Evolutionary conservation across 1,139 yeast genomes (phyloP), one percentile per base, ranked within the genome.

Genomic region (Saccharomycopsis hybrid): DNA sequence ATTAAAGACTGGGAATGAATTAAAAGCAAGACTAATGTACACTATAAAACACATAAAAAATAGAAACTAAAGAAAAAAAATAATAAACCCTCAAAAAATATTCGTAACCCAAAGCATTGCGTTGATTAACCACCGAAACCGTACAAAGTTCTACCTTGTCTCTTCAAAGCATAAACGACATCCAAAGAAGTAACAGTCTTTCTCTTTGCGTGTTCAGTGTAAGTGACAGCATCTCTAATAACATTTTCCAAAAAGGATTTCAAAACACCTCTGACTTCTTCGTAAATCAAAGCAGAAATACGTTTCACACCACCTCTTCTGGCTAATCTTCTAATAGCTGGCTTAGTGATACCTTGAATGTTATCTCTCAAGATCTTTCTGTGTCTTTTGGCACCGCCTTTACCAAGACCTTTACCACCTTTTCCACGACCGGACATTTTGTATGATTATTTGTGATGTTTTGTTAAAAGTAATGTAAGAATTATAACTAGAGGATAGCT

Each of bases 221-320:
- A 92, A 65, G 97, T 89, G 65, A 92, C 97, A 65, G 97, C 97
- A 67, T 92, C 97, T 78, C 97, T 88, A 74, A 92, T 92, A 65
- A 90, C 97, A 69, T 86, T 84, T 76, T 89, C 97, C 69, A 92
- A 82, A 85, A 90, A 92, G 56, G 95, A 79, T 78, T 90, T 90
- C 64, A 92, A 80, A 63, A 92, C 97, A 62, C 86, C 92, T 78
- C 98, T 88, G 67, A 94, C 96, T 80, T 90, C 97, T 77, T 92
- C 97, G 79, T 92, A 92, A 73, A 92, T 90, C 71, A 90, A 80
- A 69, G 96, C 97, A 60, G 97, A 90, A 66, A 92, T 92, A 85
- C 97, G 96, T 85, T 92, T 92, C 69, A 92, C 98, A 87, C 98
- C 98, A 78, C 98, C 98, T 87, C 98, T 89, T 84, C 98, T 90